Percentiles rank a stretch among this genome's conserved stretches.
These are phyloP conservation scores for Ophiostoma triangulosporum DNA, from an alignment of 2,329 filamentous ascomycete genomes.

Conservation along the genomic window DNA sequence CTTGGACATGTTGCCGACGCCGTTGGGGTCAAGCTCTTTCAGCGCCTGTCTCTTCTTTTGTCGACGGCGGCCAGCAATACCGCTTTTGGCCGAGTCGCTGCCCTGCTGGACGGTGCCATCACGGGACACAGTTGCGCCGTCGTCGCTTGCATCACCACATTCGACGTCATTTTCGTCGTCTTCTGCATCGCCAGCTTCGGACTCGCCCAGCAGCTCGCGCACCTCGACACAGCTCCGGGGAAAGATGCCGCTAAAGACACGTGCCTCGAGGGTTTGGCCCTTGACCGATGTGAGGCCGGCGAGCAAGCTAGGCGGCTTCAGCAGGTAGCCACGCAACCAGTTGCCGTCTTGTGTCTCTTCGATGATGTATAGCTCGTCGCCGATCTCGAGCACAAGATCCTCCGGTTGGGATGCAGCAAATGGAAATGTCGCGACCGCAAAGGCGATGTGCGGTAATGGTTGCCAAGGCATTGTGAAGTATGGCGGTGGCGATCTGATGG, in stretches of 20 bases:
- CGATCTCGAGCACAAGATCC: conserved; percentile 91
- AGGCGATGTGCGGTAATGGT: conserved; percentile 91
- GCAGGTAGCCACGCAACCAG: conserved; percentile 91
- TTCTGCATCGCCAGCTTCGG: conserved; percentile 38
- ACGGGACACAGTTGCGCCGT: conserved; percentile 13
- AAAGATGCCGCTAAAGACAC: conserved; percentile 98
- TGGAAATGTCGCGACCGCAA: conserved; percentile 90
- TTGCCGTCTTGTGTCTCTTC: conserved; percentile 84
- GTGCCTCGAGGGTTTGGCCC: conserved; percentile 84
- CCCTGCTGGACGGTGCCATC: conserved; percentile 20
- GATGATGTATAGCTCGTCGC: conserved; percentile 97
- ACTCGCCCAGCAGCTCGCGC: conserved; percentile 75
- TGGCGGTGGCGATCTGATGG: not conserved
- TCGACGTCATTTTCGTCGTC: conserved; percentile 27
- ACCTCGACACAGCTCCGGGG: conserved; percentile 90
- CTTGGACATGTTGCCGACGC: not conserved
- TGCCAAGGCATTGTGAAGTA: conserved; percentile 72
- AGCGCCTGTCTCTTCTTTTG: conserved; percentile 17
- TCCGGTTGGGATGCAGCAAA: conserved; percentile 77
- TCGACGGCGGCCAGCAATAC: conserved; percentile 28
- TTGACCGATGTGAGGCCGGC: conserved; percentile 82
- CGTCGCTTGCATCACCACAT: conserved; percentile 19
- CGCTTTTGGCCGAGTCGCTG: conserved; percentile 42
- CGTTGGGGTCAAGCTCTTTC: conserved; percentile 14
- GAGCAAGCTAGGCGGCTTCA: conserved; percentile 84